phyloP scores from a whole-genome alignment of 805 yeast species.

The Lipomyces chichibuensis region DNA sequence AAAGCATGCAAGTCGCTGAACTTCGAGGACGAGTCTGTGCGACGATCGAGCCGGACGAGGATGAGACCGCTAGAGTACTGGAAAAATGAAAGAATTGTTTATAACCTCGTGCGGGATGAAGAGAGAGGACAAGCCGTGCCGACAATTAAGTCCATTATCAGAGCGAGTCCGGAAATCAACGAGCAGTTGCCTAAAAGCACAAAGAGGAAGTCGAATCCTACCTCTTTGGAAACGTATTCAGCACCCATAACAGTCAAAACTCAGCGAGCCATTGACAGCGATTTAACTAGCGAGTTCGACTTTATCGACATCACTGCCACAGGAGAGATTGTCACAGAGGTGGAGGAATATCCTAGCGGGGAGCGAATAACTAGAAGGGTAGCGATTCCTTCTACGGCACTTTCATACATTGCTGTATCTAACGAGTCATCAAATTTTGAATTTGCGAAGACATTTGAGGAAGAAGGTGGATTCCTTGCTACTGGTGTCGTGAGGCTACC shows the following conservation, averaged over 20 bases:
- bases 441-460: conserved; percentile 35
- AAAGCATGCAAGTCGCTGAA: not conserved
- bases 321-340: conserved; percentile 23
- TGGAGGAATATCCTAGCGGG: conserved; percentile 12
- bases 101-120: conserved; percentile 45
- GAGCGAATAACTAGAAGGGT: conserved; percentile 13
- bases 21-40: not conserved
- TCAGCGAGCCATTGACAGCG: not conserved
- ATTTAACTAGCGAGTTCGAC: not conserved
- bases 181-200: not conserved
- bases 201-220: not conserved
- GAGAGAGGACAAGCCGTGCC: conserved; percentile 32
- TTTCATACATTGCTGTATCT: conserved; percentile 9
- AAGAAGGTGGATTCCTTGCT: conserved; percentile 54
- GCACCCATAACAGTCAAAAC: not conserved
- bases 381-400: conserved; percentile 10
- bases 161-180: conserved; percentile 1
- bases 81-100: conserved; percentile 77
- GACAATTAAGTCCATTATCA: conserved; percentile 36
- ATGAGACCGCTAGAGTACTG: conserved; percentile 74
- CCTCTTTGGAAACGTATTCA: not conserved
- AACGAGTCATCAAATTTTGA: conserved; percentile 15
- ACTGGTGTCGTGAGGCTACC: conserved; percentile 75
- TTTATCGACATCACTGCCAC: conserved; percentile 15
- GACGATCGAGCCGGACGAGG: conserved; percentile 7